Conservation (phyloP, 495 filamentous ascomycete species). For the Trypethelium eluteriae region DNA sequence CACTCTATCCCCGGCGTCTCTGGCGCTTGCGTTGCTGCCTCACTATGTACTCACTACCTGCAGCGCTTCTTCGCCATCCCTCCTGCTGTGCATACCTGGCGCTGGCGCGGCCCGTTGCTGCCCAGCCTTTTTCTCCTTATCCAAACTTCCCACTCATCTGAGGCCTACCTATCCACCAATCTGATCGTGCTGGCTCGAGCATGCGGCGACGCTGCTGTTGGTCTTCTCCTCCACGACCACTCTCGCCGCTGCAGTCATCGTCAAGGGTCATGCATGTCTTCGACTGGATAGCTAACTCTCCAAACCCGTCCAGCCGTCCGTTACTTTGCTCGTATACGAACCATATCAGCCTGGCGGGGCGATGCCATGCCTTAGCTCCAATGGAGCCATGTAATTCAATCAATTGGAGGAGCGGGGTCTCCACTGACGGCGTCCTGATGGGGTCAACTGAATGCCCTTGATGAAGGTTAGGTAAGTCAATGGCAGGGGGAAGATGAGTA, state of each 20-base stretch:
- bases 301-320: background rate
- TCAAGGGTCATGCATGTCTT: constrained; percentile 6
- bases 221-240: background rate
- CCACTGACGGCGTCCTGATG: constrained; percentile 5
- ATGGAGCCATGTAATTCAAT: constrained; percentile 2
- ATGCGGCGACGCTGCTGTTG: background rate
- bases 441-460: constrained; percentile 11
- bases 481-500: constrained; percentile 13
- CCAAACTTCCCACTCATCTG: background rate
- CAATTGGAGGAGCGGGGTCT: constrained; percentile 7
- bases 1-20: background rate
- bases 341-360: background rate
- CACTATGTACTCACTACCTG: background rate
- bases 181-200: background rate
- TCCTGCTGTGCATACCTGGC: background rate
- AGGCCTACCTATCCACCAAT: constrained; percentile 4
- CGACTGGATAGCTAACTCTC: background rate
- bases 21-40: background rate
- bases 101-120: constrained; percentile 11
- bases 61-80: constrained; percentile 6
- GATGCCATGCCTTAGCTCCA: constrained; percentile 7
- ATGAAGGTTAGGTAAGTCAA: background rate
- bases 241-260: constrained; percentile 7
- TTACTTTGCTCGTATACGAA: background rate
- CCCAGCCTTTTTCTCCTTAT: constrained; percentile 3